Conservation (phyloP, 73 alveolate genomes). For the Diophrys appendiculata region DNA sequence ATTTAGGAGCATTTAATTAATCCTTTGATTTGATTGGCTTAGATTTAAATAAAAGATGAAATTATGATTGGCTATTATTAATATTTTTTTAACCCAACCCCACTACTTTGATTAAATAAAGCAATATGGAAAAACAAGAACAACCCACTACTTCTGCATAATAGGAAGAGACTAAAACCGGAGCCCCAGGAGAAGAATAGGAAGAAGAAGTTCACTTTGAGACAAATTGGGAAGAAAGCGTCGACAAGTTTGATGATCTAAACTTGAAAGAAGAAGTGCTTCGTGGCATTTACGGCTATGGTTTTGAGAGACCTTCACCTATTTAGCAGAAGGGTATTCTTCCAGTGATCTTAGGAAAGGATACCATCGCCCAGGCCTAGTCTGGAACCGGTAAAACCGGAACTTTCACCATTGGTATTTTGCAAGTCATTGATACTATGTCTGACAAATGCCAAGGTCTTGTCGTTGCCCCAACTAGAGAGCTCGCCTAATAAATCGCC, state of each 20-base stretch:
- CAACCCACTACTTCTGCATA: neutral
- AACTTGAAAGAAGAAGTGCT: constrained; percentile 77
- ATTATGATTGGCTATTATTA: no score
- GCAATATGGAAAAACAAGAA: constrained; percentile 1
- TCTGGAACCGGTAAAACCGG: constrained; percentile 98
- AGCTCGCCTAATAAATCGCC: constrained; percentile 88
- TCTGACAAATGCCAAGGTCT: constrained; percentile 91
- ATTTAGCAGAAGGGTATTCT: constrained; percentile 94
- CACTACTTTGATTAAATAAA: no score
- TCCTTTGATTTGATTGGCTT: no score
- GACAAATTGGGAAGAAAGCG: constrained; percentile 81
- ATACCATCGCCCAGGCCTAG: constrained; percentile 90
- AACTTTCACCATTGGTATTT: constrained; percentile 88
- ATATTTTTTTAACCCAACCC: no score
- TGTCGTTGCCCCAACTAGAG: constrained; percentile 98
- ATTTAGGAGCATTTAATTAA: no score
- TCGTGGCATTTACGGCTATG: constrained; percentile 86
- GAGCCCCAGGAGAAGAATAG: constrained; percentile 19
- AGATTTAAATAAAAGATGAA: no score
- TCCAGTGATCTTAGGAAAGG: constrained; percentile 93
- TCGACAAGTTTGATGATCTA: constrained; percentile 80
- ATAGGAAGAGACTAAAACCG: neutral
- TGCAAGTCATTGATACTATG: constrained; percentile 84
- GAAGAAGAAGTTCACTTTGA: constrained; percentile 8
- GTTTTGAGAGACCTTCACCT: constrained; percentile 97